A percentile compares a stretch with the other conserved stretches of the same genome.
Evolutionary conservation across 495 filamentous ascomycete species (phyloP).

Genomic region (Lophiostoma macrostomum): DNA sequence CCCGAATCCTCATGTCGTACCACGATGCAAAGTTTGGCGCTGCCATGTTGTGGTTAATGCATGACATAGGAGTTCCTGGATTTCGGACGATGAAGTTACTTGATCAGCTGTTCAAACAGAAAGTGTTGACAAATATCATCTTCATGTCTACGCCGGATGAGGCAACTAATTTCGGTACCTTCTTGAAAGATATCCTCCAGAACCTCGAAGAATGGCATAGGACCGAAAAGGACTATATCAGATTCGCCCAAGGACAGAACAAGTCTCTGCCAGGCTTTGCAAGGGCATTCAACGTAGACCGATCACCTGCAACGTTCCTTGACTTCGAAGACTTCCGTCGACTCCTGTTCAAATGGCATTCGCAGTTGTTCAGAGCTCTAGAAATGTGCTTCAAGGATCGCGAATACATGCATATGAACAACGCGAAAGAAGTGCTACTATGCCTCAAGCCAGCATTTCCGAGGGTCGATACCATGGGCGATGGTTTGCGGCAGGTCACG

Average conservation of each 20-base stretch:
- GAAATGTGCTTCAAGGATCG: constrained; percentile 71
- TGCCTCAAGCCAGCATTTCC: constrained; percentile 76
- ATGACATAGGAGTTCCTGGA: constrained; percentile 74
- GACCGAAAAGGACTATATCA: constrained; percentile 71
- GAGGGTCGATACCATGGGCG: constrained; percentile 81
- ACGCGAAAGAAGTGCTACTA: constrained; percentile 89
- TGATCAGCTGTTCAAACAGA: constrained; percentile 77
- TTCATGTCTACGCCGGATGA: constrained; percentile 86
- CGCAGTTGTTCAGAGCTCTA: constrained; percentile 67
- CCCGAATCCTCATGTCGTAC: constrained; percentile 77
- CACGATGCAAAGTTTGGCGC: constrained; percentile 85
- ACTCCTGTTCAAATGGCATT: constrained; percentile 87
- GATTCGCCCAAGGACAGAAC: constrained; percentile 66
- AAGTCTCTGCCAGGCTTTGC: constrained; percentile 67
- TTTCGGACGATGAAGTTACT: constrained; percentile 84
- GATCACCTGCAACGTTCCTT: constrained; percentile 63
- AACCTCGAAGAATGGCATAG: constrained; percentile 83
- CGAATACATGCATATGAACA: constrained; percentile 98
- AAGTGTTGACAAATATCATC: constrained; percentile 73
- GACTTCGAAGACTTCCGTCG: constrained; percentile 84
- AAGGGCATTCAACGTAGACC: constrained; percentile 53
- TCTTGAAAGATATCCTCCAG: constrained; percentile 73
- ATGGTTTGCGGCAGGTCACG: constrained; percentile 64
- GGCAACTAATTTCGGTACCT: constrained; percentile 84
- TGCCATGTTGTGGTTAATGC: constrained; percentile 78